Conservation (phyloP, 768 basidiomycete genomes). For the Lentinula lateritia region DNA sequence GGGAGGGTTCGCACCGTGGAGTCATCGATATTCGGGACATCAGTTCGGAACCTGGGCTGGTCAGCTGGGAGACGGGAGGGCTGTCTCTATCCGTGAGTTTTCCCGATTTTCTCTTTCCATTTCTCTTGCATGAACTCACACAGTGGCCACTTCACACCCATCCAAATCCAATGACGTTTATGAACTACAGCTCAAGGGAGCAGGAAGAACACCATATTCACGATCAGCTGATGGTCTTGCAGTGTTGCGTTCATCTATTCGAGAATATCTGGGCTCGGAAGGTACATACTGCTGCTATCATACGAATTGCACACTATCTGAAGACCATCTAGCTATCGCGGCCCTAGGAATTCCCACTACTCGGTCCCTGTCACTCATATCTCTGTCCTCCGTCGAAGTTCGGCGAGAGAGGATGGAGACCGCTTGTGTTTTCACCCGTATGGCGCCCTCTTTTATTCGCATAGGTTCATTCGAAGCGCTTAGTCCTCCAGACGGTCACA, state of each 20-base stretch:
- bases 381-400: conserved; percentile 70
- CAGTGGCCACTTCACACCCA: conserved; percentile 78
- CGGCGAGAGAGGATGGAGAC: conserved; percentile 68
- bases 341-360: conserved; percentile 87
- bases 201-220: conserved; percentile 91
- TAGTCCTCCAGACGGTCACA: conserved; percentile 56
- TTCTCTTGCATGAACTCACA: not conserved
- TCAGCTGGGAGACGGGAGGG: conserved; percentile 93
- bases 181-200: conserved; percentile 94
- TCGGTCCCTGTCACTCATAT: conserved; percentile 75
- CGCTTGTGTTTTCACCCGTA: conserved; percentile 69
- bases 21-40: conserved; percentile 86
- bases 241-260: conserved; percentile 88
- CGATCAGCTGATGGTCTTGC: conserved; percentile 92
- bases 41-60: conserved; percentile 90
- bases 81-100: conserved; percentile 66
- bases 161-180: conserved; percentile 46
- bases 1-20: conserved; percentile 67
- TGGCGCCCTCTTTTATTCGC: conserved; percentile 88
- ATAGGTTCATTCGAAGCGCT: conserved; percentile 89
- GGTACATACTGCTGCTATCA: conserved; percentile 34
- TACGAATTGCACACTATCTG: not conserved
- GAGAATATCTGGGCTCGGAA: conserved; percentile 93
- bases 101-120: not conserved
- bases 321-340: conserved; percentile 30